Base-by-base conservation (phyloP, 352 stramenopile species). In the Pythium brassicae region DNA sequence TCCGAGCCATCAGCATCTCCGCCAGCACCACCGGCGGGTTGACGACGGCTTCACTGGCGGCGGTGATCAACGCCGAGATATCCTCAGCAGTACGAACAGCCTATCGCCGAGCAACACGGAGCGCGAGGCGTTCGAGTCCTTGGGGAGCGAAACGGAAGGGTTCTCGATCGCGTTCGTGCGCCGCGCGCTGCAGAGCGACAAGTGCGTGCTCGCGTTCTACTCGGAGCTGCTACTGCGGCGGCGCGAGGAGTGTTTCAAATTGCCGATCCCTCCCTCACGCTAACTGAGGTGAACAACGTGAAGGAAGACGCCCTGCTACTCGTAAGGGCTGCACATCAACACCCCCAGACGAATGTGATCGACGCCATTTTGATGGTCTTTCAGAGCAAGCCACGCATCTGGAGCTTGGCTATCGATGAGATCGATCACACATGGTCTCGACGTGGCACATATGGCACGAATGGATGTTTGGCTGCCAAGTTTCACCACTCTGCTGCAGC, bases 151-250 rank as follows among this genome's bases (percentile, higher is more conserved):
- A 17, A 71, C 77, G 19, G 62, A 50, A 2, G 53, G 66, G 3
- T 69, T 84, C 8, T 66, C 74, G 3, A 69, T 87, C 32, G 57
- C 74, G 37, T 76, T 68, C 29, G 62, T 82, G 22, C 57, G 63
- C 3, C 53, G 56, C 14, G 55, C 59, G 15, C 60, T 87, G 15
- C 67, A 71, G n/a, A 60, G 53, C 12, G 74, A 87, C 54, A 68
- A 67, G 35, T 14, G 57, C 3, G 47, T 71, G 6, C 59, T 87
- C 27, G 48, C 60, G 17, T 22, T 63, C n/a, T 87, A 81, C 55
- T 83, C 72, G 10, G 61, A 84, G 4, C 50, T 75, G 56, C 69
- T 87, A 10, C 50, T 86, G 17, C 65, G 70, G 48, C 64, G 77
- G 8, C 65, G 74, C 9, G 71, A 81, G 53, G 71, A 87, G 46